phyloP scores from a whole-genome alignment of 2,329 filamentous ascomycete genomes.

The Aureobasidium musti region DNA sequence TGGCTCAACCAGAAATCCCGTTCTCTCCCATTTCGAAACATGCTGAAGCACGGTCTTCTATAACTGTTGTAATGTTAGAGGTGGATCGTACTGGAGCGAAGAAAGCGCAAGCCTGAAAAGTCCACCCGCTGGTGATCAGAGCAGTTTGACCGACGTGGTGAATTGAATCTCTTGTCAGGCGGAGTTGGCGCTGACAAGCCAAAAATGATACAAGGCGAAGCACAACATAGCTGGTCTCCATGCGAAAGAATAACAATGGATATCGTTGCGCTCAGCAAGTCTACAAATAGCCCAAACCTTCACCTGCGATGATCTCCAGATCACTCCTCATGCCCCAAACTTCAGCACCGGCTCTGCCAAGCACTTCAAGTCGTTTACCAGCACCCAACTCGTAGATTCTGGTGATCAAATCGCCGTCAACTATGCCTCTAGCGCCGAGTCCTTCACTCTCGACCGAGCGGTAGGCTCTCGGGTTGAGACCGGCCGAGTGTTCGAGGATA shows the following conservation, averaged over 20 bases:
- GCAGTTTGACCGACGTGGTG: no score
- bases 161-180: no score
- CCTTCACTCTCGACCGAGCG: conserved; percentile 57
- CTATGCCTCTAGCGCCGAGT: conserved; percentile 61
- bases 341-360: conserved; percentile 69
- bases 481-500: conserved; percentile 72
- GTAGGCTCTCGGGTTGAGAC: conserved; percentile 81
- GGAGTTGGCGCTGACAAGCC: no score
- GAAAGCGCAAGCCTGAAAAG: no score
- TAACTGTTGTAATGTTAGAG: no score
- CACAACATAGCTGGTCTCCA: no score
- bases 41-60: no score
- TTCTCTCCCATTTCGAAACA: no score
- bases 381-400: conserved; percentile 76
- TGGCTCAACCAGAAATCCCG: no score
- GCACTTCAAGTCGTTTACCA: conserved; percentile 69
- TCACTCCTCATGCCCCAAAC: conserved; percentile 70
- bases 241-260: background rate
- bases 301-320: conserved; percentile 65
- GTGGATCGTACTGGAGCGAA: no score
- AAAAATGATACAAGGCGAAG: no score
- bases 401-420: conserved; percentile 75
- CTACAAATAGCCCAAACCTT: conserved; percentile 61
- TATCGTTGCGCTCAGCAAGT: background rate
- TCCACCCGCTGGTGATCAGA: no score